Evolutionary conservation across 129 eudicot genomes (phyloP), one percentile per base, ranked within the genome.

Genomic region (Deinandra increscens): DNA sequence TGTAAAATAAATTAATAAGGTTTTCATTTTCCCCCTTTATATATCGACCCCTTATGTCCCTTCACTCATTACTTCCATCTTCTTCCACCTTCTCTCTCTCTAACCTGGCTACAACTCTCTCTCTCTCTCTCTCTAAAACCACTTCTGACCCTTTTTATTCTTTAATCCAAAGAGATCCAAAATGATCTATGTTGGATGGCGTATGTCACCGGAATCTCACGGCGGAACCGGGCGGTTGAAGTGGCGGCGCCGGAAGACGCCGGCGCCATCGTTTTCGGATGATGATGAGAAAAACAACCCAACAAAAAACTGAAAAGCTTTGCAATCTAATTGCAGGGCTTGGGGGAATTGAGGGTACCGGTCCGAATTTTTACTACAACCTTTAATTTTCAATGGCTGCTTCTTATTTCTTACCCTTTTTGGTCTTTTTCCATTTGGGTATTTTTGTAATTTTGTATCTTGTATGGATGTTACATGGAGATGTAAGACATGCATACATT

Each of bases 281-380:
- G n/a, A n/a, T n/a, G n/a, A n/a, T 46, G n/a, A 51, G 34, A 31
- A 49, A 7, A 68, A 51, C 19, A 75, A 34, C 17, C 62, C 61
- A 58, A 22, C 64, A 63, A 39, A 3, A 38, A 41, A 0, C 55
- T 51, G 54, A 71, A 82, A n/a, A 61, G 90, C 88, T 62, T 80
- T 85, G 93, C 90, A 80, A 80, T 84, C 72, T 31, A 72, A 66
- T 90, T 87, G 92, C 88, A 79, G 73, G 70, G 95, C 87, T 67
- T 75, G 95, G 97, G n/a, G 97, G 97, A 91, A 87, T 91, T 88
- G 96, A 85, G 96, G 97, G 88, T 78, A 85, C 69, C 97, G 97
- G 97, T 91, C 97, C 97, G 97, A 91, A 14, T 77, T 71, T 68
- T 64, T 58, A 23, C 60, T 51, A 46, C 63, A 68, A 11, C 48